Evolutionary conservation across 768 basidiomycete species (phyloP).

Genomic region (Lactifluus subvellereus): DNA sequence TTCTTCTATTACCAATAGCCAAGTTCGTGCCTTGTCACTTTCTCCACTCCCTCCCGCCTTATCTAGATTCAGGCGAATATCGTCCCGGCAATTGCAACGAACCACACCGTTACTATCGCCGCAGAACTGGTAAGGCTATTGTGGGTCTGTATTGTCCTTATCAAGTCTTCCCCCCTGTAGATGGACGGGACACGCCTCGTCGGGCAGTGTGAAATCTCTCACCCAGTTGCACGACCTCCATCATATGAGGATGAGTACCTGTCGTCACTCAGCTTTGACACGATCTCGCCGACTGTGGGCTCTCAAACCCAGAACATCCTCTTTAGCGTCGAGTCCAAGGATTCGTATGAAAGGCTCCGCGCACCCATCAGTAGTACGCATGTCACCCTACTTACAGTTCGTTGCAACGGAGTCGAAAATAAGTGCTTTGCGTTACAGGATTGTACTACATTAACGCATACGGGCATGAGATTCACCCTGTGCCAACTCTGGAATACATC

Average conservation of each 20-base stretch:
- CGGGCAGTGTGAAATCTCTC: conserved; percentile 92
- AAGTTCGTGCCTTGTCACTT: conserved; percentile 32
- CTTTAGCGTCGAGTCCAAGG: conserved; percentile 54
- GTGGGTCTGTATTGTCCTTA: conserved; percentile 20
- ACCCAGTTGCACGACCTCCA: conserved; percentile 49
- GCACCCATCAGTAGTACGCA: conserved; percentile 57
- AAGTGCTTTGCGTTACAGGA: conserved; percentile 37
- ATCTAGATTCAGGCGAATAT: conserved; percentile 55
- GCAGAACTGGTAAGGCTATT: conserved; percentile 59
- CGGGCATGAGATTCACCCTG: conserved; percentile 86
- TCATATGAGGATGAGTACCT: conserved; percentile 26
- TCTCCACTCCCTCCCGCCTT: conserved; percentile 14
- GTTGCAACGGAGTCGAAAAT: not conserved
- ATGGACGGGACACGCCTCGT: conserved; percentile 72
- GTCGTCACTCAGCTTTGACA: conserved; percentile 19
- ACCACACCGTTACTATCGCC: conserved; percentile 93
- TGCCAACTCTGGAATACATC: conserved; percentile 78
- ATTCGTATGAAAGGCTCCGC: conserved; percentile 47
- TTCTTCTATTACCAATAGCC: conserved; percentile 82
- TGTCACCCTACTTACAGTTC: too few species aligned
- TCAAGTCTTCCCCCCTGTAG: conserved; percentile 33
- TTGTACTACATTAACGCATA: conserved; percentile 88
- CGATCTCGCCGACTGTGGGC: conserved; percentile 40
- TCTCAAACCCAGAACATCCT: conserved; percentile 53
- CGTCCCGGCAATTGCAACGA: conserved; percentile 86